Evolutionary conservation across 805 yeast genomes (phyloP).

Genomic region (Metschnikowia cubensis): DNA sequence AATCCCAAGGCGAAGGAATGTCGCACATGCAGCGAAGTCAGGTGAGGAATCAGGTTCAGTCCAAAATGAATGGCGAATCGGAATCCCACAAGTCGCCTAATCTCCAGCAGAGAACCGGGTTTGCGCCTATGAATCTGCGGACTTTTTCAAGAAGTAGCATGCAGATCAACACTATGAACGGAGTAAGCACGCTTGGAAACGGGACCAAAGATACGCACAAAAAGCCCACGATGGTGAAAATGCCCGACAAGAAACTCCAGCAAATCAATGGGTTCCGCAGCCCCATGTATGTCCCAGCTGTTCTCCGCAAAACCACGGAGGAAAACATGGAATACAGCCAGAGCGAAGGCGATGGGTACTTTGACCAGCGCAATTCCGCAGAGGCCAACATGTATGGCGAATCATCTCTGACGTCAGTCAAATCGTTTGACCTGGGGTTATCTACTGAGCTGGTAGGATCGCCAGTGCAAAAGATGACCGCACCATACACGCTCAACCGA

Average conservation of each 20-base stretch:
- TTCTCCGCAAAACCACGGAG: slow-evolving; percentile 47
- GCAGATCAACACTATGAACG: not conserved
- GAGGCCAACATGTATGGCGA: not conserved
- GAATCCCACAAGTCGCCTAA: not conserved
- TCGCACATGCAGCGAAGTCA: too few relatives aligned
- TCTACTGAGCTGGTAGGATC: slow-evolving; percentile 26
- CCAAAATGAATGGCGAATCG: not conserved
- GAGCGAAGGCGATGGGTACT: slow-evolving; percentile 2
- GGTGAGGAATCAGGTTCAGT: not conserved
- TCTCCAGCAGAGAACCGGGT: not conserved
- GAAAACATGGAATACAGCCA: slow-evolving; percentile 10
- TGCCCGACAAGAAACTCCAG: slow-evolving; percentile 39
- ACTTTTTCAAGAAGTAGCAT: not conserved
- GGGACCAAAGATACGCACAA: not conserved
- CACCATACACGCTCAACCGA: slow-evolving; percentile 13
- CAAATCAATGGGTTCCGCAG: slow-evolving; percentile 79
- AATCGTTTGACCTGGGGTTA: slow-evolving; percentile 30
- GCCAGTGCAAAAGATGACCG: slow-evolving; percentile 9
- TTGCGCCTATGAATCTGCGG: not conserved
- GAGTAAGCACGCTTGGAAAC: not conserved
- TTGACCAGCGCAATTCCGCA: not conserved
- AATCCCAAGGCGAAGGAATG: not conserved
- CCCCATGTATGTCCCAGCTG: slow-evolving; percentile 90
- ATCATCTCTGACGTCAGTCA: slow-evolving; percentile 23
- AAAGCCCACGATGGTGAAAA: not conserved